phyloP scores from a whole-genome alignment of 2,329 filamentous ascomycete species.

The Cercospora zeina region DNA sequence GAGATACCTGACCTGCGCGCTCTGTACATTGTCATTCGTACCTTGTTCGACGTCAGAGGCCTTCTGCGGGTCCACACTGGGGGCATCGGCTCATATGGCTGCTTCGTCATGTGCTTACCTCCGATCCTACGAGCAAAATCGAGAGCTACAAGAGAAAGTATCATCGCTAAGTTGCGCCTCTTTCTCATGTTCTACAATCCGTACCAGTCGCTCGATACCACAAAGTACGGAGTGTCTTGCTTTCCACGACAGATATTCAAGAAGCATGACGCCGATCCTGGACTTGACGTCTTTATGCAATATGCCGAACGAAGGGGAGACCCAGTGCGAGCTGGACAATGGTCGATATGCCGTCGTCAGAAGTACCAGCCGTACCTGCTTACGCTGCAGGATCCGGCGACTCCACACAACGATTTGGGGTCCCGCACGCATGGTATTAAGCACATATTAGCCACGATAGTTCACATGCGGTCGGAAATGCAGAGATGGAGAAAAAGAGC shows the following conservation, averaged over 20 bases:
- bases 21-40: slow-evolving; percentile 54
- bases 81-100: slow-evolving; percentile 56
- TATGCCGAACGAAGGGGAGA: slow-evolving; percentile 28
- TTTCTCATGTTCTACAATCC: slow-evolving; percentile 54
- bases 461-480: not conserved
- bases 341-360: slow-evolving; percentile 42
- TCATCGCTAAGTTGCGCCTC: slow-evolving; percentile 48
- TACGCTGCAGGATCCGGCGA: slow-evolving; percentile 60
- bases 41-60: slow-evolving; percentile 53
- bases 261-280: slow-evolving; percentile 30
- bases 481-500: not conserved
- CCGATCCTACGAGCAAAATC: slow-evolving; percentile 41
- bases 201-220: not conserved
- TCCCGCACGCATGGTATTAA: slow-evolving; percentile 50
- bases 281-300: slow-evolving; percentile 14
- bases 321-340: slow-evolving; percentile 38
- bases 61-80: slow-evolving; percentile 51
- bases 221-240: slow-evolving; percentile 40
- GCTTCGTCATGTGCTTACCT: slow-evolving; percentile 60
- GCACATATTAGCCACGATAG: slow-evolving; percentile 52
- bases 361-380: slow-evolving; percentile 47
- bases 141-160: slow-evolving; percentile 11
- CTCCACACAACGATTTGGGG: slow-evolving; percentile 60
- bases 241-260: slow-evolving; percentile 46
- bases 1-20: slow-evolving; percentile 53